Conservation (phyloP, 179 eudicot species). For the Silene coronaria region DNA sequence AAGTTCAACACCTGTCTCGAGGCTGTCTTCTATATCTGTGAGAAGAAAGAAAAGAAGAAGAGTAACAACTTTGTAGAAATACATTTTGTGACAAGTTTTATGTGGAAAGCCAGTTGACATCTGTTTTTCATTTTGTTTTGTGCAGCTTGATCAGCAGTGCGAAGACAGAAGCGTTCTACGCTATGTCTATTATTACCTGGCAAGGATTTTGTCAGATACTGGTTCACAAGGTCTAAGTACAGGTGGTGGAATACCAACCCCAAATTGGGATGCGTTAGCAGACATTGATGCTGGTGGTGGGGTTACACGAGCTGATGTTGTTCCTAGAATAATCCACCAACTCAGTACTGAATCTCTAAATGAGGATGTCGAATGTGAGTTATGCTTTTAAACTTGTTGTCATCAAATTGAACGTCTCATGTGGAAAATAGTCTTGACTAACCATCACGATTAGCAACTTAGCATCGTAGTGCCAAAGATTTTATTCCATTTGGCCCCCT, state of each 20-base stretch:
- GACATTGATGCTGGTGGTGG: slow-evolving; percentile 98
- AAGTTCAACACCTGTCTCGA: neutral
- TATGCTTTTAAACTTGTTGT: neutral
- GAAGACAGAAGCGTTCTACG: slow-evolving; percentile 93
- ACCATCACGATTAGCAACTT: neutral
- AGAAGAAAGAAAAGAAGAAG: neutral
- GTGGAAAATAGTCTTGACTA: neutral
- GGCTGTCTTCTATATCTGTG: neutral
- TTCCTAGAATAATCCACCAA: slow-evolving; percentile 75
- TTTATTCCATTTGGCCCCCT: neutral
- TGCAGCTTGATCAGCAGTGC: slow-evolving; percentile 93
- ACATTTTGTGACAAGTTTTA: neutral
- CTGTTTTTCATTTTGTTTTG: slow-evolving; percentile 10
- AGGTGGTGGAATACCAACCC: slow-evolving; percentile 99
- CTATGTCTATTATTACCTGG: slow-evolving; percentile 92
- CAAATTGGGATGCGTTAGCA: slow-evolving; percentile 99
- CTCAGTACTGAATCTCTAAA: slow-evolving; percentile 71
- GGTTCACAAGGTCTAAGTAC: slow-evolving; percentile 88
- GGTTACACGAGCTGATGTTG: slow-evolving; percentile 97
- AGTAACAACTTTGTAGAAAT: neutral
- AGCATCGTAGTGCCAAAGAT: neutral
- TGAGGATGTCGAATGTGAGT: slow-evolving; percentile 86
- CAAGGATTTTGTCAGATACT: slow-evolving; percentile 89
- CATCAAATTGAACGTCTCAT: neutral
- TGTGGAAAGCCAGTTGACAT: slow-evolving; percentile 4